Conservation (phyloP, 177 flowering plant species). For the Vitis hybrid region DNA sequence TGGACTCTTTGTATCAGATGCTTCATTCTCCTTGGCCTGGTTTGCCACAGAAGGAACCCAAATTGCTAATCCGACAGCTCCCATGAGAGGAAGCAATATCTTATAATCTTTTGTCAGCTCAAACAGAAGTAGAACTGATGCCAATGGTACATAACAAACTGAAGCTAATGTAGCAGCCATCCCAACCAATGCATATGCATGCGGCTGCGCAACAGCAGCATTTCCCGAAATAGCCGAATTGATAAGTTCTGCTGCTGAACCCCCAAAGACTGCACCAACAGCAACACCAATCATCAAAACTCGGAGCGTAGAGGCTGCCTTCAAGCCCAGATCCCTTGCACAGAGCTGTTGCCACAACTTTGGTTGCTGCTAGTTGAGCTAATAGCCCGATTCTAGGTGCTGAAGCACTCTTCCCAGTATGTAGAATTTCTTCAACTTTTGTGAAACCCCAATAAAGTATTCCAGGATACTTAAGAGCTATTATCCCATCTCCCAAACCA, state of each 20-base stretch:
- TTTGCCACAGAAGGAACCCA: too few species aligned
- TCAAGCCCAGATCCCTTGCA: conserved; percentile 99
- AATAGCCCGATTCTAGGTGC: conserved; percentile 97
- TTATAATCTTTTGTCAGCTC: too few species aligned
- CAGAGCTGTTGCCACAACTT: conserved; percentile 94
- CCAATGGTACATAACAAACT: conserved; percentile 94
- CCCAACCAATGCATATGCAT: conserved; percentile 98
- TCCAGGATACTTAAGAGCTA: conserved; percentile 96
- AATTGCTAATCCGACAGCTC: too few species aligned
- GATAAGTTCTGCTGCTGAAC: conserved; percentile 87
- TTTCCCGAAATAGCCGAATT: conserved; percentile 97
- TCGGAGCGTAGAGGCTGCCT: conserved; percentile 97
- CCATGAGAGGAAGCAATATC: too few species aligned
- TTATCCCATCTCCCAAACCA: conserved; percentile 92
- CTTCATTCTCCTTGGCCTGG: too few species aligned
- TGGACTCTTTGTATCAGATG: too few species aligned
- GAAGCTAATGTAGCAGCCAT: conserved; percentile 99
- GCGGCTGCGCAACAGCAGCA: conserved; percentile 95
- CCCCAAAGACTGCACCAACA: conserved; percentile 98
- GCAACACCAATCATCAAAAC: conserved; percentile 99
- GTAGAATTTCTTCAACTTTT: conserved; percentile 97
- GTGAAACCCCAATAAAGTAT: conserved; percentile 98
- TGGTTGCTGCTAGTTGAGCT: conserved; percentile 90
- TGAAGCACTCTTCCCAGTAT: conserved; percentile 92
- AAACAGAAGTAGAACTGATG: conserved; percentile 97